Evolutionary conservation across 129 eudicot species (phyloP).

Genomic region (Tagetes patula): DNA sequence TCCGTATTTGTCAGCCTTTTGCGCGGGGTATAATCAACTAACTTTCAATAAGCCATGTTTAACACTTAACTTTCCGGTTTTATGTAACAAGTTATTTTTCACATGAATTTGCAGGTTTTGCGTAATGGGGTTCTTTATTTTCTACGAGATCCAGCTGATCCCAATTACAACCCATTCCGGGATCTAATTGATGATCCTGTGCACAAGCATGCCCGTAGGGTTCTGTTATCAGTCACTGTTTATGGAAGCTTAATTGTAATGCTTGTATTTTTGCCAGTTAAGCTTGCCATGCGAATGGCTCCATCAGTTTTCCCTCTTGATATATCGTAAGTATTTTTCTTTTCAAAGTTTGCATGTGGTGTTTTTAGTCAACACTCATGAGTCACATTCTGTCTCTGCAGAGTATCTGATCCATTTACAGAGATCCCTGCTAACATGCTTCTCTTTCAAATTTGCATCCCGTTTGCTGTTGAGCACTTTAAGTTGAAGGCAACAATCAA

Average conservation of each 20-base stretch:
- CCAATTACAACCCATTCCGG: conserved; percentile 93
- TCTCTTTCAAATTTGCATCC: conserved; percentile 92
- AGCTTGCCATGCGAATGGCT: conserved; percentile 91
- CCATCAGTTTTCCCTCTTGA: conserved; percentile 85
- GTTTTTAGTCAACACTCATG: neutral
- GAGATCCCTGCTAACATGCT: conserved; percentile 93
- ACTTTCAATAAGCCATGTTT: neutral
- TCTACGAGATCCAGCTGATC: conserved; percentile 95
- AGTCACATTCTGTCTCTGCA: conserved; percentile 28
- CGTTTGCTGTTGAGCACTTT: conserved; percentile 87
- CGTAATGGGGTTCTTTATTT: conserved; percentile 90
- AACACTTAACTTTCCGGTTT: neutral
- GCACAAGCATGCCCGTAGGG: conserved; percentile 96
- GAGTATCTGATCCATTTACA: conserved; percentile 90
- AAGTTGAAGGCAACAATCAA: conserved; percentile 75
- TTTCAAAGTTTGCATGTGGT: neutral
- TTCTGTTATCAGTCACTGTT: conserved; percentile 80
- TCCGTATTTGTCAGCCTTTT: conserved; percentile 96
- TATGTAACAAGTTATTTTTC: neutral
- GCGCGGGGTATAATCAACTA: conserved; percentile 68
- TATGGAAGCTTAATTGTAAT: conserved; percentile 95
- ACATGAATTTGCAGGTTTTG: conserved; percentile 53
- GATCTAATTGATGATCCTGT: conserved; percentile 96
- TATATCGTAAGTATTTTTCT: conserved; percentile 61
- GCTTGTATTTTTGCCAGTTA: conserved; percentile 87